Evolutionary conservation across 2,329 filamentous ascomycete genomes (phyloP).

Genomic region (Xylaria sp.): DNA sequence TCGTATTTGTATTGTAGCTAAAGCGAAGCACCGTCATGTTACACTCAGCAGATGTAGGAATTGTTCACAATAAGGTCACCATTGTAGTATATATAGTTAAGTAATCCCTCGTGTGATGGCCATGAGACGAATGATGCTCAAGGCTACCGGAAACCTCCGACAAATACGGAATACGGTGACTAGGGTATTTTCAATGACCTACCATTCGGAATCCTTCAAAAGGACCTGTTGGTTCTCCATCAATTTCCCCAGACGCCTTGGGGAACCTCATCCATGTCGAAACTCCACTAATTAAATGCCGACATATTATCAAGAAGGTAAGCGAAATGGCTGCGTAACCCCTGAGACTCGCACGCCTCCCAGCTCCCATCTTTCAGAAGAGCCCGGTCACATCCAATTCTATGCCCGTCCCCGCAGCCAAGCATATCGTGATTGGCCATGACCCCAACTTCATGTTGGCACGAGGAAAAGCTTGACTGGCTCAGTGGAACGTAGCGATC

Average conservation of each 20-base stretch:
- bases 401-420: constrained; percentile 23
- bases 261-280: background rate
- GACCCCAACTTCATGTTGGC: background rate
- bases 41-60: background rate
- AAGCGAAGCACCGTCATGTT: background rate
- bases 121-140: background rate
- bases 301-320: background rate
- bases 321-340: background rate
- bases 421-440: constrained; percentile 21
- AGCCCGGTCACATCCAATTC: constrained; percentile 7
- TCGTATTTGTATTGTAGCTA: background rate
- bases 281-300: constrained; percentile 22
- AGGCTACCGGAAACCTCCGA: background rate
- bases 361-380: constrained; percentile 11
- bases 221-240: background rate
- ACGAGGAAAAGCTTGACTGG: constrained; percentile 2
- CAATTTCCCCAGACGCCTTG: background rate
- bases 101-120: too few species aligned
- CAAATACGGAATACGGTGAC: background rate
- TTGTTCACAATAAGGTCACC: background rate
- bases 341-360: constrained; percentile 7
- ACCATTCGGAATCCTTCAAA: background rate
- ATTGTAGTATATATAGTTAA: background rate
- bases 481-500: constrained; percentile 12
- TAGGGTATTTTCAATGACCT: background rate